Percentiles rank a stretch among this genome's conserved stretches.
These are phyloP conservation scores for Blastobotrys capitulatus DNA, from an alignment of 1,139 yeast genomes.

Conservation along the genomic window DNA sequence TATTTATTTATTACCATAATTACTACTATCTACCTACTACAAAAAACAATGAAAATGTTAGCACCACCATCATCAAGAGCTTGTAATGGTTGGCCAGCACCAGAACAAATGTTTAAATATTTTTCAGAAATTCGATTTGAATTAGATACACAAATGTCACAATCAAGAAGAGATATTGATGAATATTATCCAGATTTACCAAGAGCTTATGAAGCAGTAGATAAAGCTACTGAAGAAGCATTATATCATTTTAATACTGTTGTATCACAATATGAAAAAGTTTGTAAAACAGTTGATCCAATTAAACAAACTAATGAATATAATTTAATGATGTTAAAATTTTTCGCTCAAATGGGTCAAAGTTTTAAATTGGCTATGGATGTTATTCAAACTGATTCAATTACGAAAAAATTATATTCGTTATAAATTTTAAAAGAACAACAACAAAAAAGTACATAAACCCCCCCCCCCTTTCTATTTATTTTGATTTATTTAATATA, in stretches of 20 bases:
- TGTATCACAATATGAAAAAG: conserved; percentile 5
- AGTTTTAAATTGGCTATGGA: conserved; percentile 10
- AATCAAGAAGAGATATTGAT: conserved; percentile 3
- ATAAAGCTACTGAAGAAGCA: neutral
- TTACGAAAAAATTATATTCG: neutral
- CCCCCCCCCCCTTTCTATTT: neutral
- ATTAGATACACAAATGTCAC: conserved; percentile 4
- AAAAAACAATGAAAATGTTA: neutral
- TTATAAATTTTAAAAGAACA: neutral
- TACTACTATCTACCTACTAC: neutral
- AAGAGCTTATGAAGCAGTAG: conserved; percentile 4
- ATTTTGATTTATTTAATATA: neutral
- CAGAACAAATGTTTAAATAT: conserved; percentile 8
- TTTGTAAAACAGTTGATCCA: neutral
- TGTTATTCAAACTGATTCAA: neutral
- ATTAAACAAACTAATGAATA: neutral
- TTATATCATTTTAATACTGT: conserved; percentile 4
- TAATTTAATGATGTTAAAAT: conserved; percentile 7
- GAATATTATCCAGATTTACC: conserved; percentile 2
- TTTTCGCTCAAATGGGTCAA: conserved; percentile 10
- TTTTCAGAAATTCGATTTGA: conserved; percentile 4
- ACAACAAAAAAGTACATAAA: too few species aligned
- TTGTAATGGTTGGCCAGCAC: conserved; percentile 10
- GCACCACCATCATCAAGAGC: conserved; percentile 6
- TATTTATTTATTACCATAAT: neutral